Evolutionary conservation across 2,329 filamentous ascomycete genomes (phyloP).

Genomic region (Colletotrichum eleusines): DNA sequence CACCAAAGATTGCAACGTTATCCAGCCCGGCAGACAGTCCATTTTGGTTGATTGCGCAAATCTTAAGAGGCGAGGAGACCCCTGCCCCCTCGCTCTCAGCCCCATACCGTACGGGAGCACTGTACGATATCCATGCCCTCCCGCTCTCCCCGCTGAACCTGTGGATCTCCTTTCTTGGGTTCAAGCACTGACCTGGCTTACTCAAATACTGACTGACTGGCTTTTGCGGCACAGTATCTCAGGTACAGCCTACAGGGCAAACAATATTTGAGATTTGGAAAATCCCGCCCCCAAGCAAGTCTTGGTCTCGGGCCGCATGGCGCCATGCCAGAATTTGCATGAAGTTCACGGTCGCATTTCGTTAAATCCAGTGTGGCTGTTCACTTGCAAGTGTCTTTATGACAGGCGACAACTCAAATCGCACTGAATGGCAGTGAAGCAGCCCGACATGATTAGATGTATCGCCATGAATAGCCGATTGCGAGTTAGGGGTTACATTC

Average conservation of each 20-base stretch:
- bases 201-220: conserved; percentile 18
- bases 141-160: conserved; percentile 38
- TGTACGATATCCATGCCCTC: conserved; percentile 39
- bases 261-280: conserved; percentile 5
- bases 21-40: conserved; percentile 19
- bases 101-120: conserved; percentile 40
- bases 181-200: conserved; percentile 28
- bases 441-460: conserved; percentile 7
- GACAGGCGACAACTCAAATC: conserved; percentile 14
- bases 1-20: conserved; percentile 12
- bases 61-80: conserved; percentile 33
- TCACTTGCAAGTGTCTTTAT: conserved; percentile 1
- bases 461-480: conserved; percentile 13
- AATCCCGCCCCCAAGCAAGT: not conserved
- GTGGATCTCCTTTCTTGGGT: conserved; percentile 32
- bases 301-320: conserved; percentile 7
- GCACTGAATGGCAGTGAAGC: not conserved
- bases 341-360: conserved; percentile 29
- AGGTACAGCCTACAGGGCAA: conserved; percentile 23
- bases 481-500: conserved; percentile 27
- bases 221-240: conserved; percentile 17
- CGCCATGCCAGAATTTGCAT: conserved; percentile 22
- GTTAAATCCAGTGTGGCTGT: conserved; percentile 12
- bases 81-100: conserved; percentile 18
- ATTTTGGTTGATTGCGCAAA: conserved; percentile 30